Evolutionary conservation across 805 yeast species (phyloP).

Genomic region (Cyberlindnera maritima): DNA sequence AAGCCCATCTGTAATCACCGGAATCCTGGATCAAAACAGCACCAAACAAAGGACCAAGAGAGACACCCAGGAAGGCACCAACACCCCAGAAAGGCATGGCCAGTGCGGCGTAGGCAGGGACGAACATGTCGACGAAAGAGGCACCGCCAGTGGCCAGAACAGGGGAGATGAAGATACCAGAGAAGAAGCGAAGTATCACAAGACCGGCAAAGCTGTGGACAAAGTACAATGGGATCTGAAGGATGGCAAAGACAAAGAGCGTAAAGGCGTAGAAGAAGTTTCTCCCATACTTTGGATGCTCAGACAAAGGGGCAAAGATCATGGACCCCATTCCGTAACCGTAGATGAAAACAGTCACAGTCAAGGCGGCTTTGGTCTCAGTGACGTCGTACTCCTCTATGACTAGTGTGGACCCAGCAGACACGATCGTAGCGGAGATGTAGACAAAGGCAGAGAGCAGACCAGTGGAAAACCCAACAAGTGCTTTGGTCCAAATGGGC

Average conservation of each 20-base stretch:
- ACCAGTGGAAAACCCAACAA: conserved; percentile 39
- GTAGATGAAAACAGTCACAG: conserved; percentile 51
- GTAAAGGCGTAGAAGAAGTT: conserved; percentile 47
- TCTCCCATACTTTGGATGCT: conserved; percentile 52
- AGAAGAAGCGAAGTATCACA: conserved; percentile 48
- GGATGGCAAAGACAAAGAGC: conserved; percentile 42
- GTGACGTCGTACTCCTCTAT: conserved; percentile 43
- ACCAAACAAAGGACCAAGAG: conserved; percentile 56
- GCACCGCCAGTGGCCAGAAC: conserved; percentile 60
- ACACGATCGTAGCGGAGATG: conserved; percentile 52
- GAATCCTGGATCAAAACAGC: conserved; percentile 42
- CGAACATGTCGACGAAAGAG: conserved; percentile 47
- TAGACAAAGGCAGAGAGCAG: conserved; percentile 51
- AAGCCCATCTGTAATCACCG: conserved; percentile 51
- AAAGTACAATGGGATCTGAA: conserved; percentile 58
- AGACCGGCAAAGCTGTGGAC: conserved; percentile 48
- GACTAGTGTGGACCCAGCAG: conserved; percentile 23
- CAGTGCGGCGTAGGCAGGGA: conserved; percentile 40
- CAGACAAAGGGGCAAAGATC: conserved; percentile 57
- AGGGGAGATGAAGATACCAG: conserved; percentile 57
- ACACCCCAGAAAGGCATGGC: conserved; percentile 51
- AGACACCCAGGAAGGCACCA: conserved; percentile 54
- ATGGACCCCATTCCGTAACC: conserved; percentile 65
- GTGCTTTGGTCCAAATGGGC: conserved; percentile 40
- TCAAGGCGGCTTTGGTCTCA: conserved; percentile 44